phyloP scores from a whole-genome alignment of 441 rosid species.

The Populus hybrid region DNA sequence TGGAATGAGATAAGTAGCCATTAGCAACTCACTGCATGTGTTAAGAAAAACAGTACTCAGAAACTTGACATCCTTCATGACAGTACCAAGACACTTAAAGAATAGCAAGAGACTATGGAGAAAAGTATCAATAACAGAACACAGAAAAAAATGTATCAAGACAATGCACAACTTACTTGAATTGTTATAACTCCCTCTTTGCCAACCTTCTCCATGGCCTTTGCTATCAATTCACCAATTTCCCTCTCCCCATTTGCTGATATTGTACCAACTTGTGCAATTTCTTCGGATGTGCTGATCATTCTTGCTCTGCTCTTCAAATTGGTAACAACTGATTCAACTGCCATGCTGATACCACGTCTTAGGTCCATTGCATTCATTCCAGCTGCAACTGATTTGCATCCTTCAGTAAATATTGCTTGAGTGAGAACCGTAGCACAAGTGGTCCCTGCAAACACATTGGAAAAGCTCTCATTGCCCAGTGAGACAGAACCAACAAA shows the following conservation, averaged over 20 bases:
- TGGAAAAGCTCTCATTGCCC: background rate
- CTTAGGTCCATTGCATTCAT: slow-evolving; percentile 94
- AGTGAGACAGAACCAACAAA: background rate
- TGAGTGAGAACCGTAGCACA: slow-evolving; percentile 82
- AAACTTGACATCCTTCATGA: background rate
- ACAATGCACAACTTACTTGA: slow-evolving; percentile 40
- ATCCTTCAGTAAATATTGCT: slow-evolving; percentile 80
- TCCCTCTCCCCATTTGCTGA: slow-evolving; percentile 92
- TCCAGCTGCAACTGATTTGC: slow-evolving; percentile 94
- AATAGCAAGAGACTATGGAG: background rate
- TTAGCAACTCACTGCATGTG: background rate
- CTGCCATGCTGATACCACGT: slow-evolving; percentile 88
- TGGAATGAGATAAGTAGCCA: background rate
- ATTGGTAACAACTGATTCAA: slow-evolving; percentile 75
- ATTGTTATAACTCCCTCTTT: slow-evolving; percentile 94
- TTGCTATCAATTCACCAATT: slow-evolving; percentile 87
- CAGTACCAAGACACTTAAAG: background rate
- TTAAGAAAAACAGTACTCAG: background rate
- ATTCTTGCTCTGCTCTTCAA: slow-evolving; percentile 77
- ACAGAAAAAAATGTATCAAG: background rate
- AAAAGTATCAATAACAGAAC: background rate
- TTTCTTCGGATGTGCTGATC: slow-evolving; percentile 96
- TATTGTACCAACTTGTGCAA: slow-evolving; percentile 91
- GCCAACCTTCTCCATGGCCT: slow-evolving; percentile 95
- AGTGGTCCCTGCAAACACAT: slow-evolving; percentile 61